phyloP scores from a whole-genome alignment of 2,329 filamentous ascomycete species.

The Cercospora brassicicola region DNA sequence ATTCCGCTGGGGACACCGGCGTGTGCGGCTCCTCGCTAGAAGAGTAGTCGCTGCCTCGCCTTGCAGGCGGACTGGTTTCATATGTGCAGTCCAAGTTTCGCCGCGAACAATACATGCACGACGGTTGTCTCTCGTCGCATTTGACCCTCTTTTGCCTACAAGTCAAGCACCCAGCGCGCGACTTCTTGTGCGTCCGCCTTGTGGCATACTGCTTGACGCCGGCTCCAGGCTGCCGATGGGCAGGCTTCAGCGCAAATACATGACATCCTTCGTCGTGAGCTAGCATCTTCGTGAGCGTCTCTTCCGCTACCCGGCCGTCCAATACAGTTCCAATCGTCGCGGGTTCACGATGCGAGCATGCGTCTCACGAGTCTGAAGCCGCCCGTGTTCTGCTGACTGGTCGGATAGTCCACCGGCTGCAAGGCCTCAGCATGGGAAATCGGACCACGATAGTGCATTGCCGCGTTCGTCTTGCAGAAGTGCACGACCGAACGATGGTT shows the following conservation, averaged over 20 bases:
- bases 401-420: not conserved
- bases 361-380: not conserved
- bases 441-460: not conserved
- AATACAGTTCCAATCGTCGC: not conserved
- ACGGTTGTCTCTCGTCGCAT: constrained; percentile 16
- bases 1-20: not conserved
- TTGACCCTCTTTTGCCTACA: constrained; percentile 24
- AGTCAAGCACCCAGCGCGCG: constrained; percentile 20
- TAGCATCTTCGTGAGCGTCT: not conserved
- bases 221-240: not conserved
- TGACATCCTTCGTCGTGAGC: not conserved
- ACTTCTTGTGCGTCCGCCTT: constrained; percentile 21
- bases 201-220: constrained; percentile 1
- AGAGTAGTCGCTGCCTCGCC: not conserved
- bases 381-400: not conserved
- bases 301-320: not conserved
- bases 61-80: constrained; percentile 1
- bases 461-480: not conserved
- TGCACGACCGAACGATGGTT: not conserved
- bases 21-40: not conserved
- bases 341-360: not conserved
- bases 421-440: not conserved
- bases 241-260: constrained; percentile 6
- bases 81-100: constrained; percentile 8
- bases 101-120: constrained; percentile 12